Evolutionary conservation across 164 flowering plant genomes (phyloP), one percentile per base, ranked within the genome.

Genomic region (Tinospora cordifolia): DNA sequence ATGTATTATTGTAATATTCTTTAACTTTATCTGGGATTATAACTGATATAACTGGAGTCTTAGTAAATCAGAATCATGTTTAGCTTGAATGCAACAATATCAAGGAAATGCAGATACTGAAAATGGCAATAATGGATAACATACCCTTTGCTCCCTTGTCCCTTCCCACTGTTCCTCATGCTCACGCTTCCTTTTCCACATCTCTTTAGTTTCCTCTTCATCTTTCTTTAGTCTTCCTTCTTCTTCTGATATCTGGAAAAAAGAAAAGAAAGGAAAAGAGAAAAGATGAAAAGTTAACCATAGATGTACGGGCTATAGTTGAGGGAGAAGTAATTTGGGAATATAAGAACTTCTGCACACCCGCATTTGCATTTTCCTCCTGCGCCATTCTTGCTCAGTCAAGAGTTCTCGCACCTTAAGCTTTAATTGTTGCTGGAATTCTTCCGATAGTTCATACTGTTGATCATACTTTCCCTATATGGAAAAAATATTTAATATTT

Each of bases 151-250:
- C 75, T 92, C 99, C 80, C 99, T 81, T 69, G 96, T 90, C 75
- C 98, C 97, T 87, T 90, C 99, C 99, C 99, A 95, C 80, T 95
- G 96, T 78, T 95, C 97, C 79, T 95, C 98, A 67, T 90, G 96
- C 75, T 95, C 98, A 67, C 99, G 96, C 82, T 95, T 95, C 76
- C 88, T 85, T 80, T 95, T 95, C 99, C 99, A 92, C 88, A 86
- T 89, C 74, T 95, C 99, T 80, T 90, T 92, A 54, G 87, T 76
- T 78, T 95, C 99, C 79, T 89, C 98, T 78, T 95, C 99, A 67
- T 94, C 98, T 81, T 89, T 89, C 82, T 95, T 95, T 78, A 95
- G 74, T 75, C 99, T 82, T 26, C 98, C 98, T 80, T 95, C 97
- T 79, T 95, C 99, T 79, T 95, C 99, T 10, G 97, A 90, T 80